These are phyloP conservation scores for Raphanus sativus DNA, from an alignment of 345 rosid genomes.

Conservation along the genomic window DNA sequence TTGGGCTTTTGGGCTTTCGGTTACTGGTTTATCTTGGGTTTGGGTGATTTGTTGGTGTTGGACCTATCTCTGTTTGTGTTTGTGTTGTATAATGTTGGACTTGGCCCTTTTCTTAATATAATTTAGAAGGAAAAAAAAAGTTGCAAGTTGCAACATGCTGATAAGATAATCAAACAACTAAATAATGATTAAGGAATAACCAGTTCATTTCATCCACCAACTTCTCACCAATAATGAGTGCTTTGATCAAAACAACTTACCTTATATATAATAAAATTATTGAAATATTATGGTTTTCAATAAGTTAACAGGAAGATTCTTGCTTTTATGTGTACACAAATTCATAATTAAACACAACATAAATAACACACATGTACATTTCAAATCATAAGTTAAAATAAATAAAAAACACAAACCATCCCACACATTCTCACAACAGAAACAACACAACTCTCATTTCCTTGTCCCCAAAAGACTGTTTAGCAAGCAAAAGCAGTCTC, in stretches of 20 bases:
- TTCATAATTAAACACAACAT: conserved; percentile 24
- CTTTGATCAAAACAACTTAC: conserved; percentile 6
- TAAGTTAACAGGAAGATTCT: neutral
- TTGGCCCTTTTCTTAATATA: too few relatives aligned
- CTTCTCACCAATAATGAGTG: conserved; percentile 25
- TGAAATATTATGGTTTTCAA: neutral
- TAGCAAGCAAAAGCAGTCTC: conserved; percentile 31
- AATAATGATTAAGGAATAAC: conserved; percentile 26
- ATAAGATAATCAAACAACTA: conserved; percentile 18
- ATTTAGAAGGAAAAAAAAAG: too few relatives aligned
- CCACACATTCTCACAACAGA: conserved; percentile 23
- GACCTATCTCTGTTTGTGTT: too few relatives aligned
- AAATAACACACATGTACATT: conserved; percentile 28
- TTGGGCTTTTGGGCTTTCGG: too few relatives aligned
- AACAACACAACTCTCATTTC: neutral
- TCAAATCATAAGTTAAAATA: conserved; percentile 21
- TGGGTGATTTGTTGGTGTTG: too few relatives aligned
- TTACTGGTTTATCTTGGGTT: too few relatives aligned
- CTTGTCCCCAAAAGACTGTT: neutral
- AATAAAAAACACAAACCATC: conserved; percentile 6
- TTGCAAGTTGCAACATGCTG: neutral
- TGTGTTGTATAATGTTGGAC: too few relatives aligned
- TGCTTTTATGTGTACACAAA: conserved; percentile 26
- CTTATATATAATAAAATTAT: neutral
- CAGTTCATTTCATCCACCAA: conserved; percentile 32